These are phyloP conservation scores for Pisolithus microcarpus DNA, from an alignment of 768 basidiomycete species.

Conservation along the genomic window DNA sequence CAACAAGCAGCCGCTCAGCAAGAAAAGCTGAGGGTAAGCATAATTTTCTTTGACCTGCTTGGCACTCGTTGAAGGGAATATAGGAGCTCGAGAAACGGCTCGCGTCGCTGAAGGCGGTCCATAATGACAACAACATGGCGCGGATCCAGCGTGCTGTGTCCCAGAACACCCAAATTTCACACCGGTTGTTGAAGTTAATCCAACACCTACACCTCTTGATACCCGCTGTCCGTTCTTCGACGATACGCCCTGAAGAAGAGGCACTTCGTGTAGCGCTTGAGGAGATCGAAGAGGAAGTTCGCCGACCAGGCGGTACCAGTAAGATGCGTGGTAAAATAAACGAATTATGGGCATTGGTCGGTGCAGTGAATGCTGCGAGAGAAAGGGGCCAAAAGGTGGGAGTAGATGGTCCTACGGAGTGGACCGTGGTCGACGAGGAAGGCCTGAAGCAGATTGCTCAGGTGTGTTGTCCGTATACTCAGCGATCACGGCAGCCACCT, in stretches of 20 bases:
- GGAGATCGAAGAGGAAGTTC: conserved; percentile 67
- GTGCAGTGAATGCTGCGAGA: conserved; percentile 55
- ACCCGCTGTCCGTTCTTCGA: conserved; percentile 64
- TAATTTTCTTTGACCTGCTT: background rate
- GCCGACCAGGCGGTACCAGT: conserved; percentile 42
- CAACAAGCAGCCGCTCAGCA: conserved; percentile 59
- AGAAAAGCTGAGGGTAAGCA: conserved; percentile 51
- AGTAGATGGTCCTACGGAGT: conserved; percentile 44
- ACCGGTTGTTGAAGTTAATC: conserved; percentile 61
- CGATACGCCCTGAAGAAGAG: conserved; percentile 78
- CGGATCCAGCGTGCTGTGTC: conserved; percentile 57
- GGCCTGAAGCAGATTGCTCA: conserved; percentile 71
- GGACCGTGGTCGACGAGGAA: conserved; percentile 85
- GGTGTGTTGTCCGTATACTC: conserved; percentile 32
- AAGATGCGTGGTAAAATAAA: conserved; percentile 67
- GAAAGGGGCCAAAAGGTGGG: conserved; percentile 42
- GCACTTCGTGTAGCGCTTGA: conserved; percentile 62
- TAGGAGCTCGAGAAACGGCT: conserved; percentile 65
- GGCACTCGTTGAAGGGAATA: conserved; percentile 4
- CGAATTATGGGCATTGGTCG: conserved; percentile 81
- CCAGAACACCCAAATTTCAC: conserved; percentile 61
- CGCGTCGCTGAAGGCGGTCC: conserved; percentile 51
- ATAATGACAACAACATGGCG: conserved; percentile 59
- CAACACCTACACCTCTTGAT: conserved; percentile 77
- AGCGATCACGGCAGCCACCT: conserved; percentile 2